A percentile compares a stretch with the other conserved stretches of the same genome.
These are phyloP conservation scores for Theobroma grandiflorum DNA, from an alignment of 441 rosid species.

Conservation along the genomic window DNA sequence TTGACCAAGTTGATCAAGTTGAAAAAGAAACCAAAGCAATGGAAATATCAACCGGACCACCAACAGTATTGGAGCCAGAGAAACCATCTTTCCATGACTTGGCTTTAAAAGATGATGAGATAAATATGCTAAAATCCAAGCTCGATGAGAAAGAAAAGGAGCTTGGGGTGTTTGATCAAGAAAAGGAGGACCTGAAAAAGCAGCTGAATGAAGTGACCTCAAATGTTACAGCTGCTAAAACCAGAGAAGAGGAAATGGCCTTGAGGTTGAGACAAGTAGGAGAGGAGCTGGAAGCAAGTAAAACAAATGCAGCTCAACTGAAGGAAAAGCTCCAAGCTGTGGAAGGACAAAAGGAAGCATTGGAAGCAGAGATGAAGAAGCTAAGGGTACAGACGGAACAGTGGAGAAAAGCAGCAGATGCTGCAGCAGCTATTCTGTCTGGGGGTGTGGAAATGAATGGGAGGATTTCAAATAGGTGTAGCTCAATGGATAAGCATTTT, in stretches of 20 bases:
- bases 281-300: constrained; percentile 70
- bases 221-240: constrained; percentile 46
- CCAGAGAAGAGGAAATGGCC: constrained; percentile 58
- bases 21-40: constrained; percentile 37
- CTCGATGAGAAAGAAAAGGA: constrained; percentile 73
- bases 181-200: constrained; percentile 64
- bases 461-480: constrained; percentile 64
- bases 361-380: constrained; percentile 88
- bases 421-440: constrained; percentile 88
- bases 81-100: constrained; percentile 41
- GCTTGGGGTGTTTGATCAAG: constrained; percentile 47
- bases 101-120: constrained; percentile 62
- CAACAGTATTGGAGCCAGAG: constrained; percentile 34
- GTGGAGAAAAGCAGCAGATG: constrained; percentile 97
- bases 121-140: constrained; percentile 56
- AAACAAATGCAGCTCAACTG: constrained; percentile 47
- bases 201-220: constrained; percentile 55
- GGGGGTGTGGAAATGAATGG: constrained; percentile 69
- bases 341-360: constrained; percentile 63
- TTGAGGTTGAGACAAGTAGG: constrained; percentile 51
- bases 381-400: constrained; percentile 91
- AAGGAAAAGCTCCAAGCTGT: constrained; percentile 62
- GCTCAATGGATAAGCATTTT: constrained; percentile 81
- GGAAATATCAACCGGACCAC: constrained; percentile 30
- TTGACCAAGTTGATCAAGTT: constrained; percentile 20